Conservation (phyloP, 1,284 basidiomycete species). For the Cryptococcus sp. region DNA sequence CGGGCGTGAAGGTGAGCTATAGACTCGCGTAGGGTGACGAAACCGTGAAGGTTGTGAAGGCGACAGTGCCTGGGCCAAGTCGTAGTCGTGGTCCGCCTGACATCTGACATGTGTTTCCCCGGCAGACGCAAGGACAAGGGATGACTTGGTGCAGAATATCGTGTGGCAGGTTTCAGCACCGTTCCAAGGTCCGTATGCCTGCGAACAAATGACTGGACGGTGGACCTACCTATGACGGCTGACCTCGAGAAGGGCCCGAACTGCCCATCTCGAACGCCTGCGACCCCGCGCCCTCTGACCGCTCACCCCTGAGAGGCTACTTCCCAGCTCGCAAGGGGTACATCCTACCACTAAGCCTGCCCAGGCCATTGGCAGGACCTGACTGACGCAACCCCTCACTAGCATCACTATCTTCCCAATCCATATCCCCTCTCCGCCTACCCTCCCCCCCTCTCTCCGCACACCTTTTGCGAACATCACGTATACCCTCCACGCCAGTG, state of each 20-base stretch:
- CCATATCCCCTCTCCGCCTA: constrained; percentile 1
- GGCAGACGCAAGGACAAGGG: not conserved
- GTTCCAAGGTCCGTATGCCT: not conserved
- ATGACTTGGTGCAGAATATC: not conserved
- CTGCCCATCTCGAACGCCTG: no score
- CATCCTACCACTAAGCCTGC: no score
- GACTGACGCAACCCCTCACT: not conserved
- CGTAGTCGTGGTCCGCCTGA: no score
- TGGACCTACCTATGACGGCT: no score
- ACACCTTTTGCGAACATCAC: constrained; percentile 2
- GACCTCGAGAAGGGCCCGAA: no score
- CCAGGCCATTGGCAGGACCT: no score
- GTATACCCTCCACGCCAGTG: constrained; percentile 6
- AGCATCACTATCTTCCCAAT: constrained; percentile 10
- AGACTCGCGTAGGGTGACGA: not conserved
- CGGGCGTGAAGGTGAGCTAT: not conserved
- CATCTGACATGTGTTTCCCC: no score
- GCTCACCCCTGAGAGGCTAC: no score
- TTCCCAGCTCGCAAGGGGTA: no score
- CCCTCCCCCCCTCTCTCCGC: constrained; percentile 3
- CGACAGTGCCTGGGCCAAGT: no score
- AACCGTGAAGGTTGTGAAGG: not conserved
- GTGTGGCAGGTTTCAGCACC: not conserved
- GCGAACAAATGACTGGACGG: no score
- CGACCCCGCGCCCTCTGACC: no score